phyloP scores from a whole-genome alignment of 1,139 yeast genomes.

The Pichia sp. region DNA sequence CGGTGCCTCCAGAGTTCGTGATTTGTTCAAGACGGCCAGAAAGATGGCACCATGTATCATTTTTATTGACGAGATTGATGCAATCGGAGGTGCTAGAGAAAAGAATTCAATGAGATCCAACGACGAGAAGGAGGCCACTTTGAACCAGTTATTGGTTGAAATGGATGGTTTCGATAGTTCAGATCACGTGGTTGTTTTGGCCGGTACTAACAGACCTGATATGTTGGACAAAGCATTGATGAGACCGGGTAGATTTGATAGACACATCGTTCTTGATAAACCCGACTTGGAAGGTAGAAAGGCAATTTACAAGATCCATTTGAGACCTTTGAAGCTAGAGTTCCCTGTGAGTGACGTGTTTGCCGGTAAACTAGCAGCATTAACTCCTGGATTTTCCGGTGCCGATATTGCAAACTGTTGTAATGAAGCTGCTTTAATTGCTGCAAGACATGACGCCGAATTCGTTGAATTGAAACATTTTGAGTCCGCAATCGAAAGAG shows the following conservation, averaged over 20 bases:
- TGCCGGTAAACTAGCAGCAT: slow-evolving; percentile 68
- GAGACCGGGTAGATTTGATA: slow-evolving; percentile 83
- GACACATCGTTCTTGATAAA: slow-evolving; percentile 67
- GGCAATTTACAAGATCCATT: slow-evolving; percentile 67
- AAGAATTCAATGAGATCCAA: slow-evolving; percentile 53
- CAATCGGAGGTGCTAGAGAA: slow-evolving; percentile 76
- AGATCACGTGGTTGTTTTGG: slow-evolving; percentile 75
- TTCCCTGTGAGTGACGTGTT: slow-evolving; percentile 48
- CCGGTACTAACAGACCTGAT: slow-evolving; percentile 81
- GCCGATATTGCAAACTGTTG: slow-evolving; percentile 84
- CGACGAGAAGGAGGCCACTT: slow-evolving; percentile 77
- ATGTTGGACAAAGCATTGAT: slow-evolving; percentile 70
- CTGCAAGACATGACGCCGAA: slow-evolving; percentile 62
- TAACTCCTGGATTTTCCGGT: slow-evolving; percentile 83
- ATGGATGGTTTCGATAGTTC: slow-evolving; percentile 78
- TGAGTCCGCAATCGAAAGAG: slow-evolving; percentile 79
- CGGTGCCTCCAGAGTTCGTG: slow-evolving; percentile 92
- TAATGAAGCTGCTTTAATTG: slow-evolving; percentile 79
- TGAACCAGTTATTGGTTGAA: slow-evolving; percentile 74
- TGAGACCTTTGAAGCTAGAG: slow-evolving; percentile 52
- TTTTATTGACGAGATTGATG: slow-evolving; percentile 81
- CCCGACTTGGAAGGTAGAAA: slow-evolving; percentile 80
- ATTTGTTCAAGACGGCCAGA: slow-evolving; percentile 71
- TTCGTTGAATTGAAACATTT: slow-evolving; percentile 59
- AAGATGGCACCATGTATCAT: slow-evolving; percentile 78